phyloP scores from a whole-genome alignment of 805 yeast genomes.

The Yarrowia sp. region DNA sequence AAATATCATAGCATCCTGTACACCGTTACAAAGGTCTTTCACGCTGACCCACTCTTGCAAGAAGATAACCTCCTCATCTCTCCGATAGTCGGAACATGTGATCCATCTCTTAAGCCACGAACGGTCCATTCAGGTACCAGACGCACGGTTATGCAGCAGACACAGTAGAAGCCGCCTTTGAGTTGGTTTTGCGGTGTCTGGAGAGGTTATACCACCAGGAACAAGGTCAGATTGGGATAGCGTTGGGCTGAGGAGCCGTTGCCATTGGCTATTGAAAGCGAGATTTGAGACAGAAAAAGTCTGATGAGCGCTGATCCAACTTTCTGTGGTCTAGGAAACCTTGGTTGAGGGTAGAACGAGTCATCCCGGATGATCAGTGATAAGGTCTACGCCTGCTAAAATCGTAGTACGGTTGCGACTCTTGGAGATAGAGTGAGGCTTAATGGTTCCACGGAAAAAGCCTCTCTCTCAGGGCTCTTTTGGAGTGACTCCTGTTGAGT shows the following conservation, averaged over 20 bases:
- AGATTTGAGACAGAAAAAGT: constrained; percentile 12
- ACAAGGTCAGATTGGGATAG: constrained; percentile 16
- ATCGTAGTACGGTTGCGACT: constrained; percentile 1
- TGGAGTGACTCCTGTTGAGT: neutral
- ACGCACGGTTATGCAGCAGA: constrained; percentile 20
- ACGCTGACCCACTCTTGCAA: too few species aligned
- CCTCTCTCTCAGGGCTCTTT: too few species aligned
- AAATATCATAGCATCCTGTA: too few species aligned
- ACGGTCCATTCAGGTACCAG: constrained; percentile 12
- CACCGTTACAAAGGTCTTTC: too few species aligned
- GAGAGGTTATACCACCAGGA: constrained; percentile 12
- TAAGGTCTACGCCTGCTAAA: constrained; percentile 7
- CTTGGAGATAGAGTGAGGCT: neutral
- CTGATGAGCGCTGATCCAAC: constrained; percentile 7
- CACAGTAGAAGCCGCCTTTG: neutral
- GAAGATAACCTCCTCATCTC: too few species aligned
- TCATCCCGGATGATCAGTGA: constrained; percentile 19
- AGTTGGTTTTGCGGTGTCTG: constrained; percentile 7
- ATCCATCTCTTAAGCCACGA: constrained; percentile 5
- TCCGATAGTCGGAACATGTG: neutral
- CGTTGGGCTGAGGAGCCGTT: constrained; percentile 1
- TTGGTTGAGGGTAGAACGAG: neutral
- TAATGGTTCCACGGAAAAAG: neutral
- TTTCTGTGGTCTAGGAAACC: neutral
- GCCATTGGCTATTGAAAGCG: neutral